These are phyloP conservation scores for Aspergillus persii DNA, from an alignment of 2,329 filamentous ascomycete species.

Conservation along the genomic window DNA sequence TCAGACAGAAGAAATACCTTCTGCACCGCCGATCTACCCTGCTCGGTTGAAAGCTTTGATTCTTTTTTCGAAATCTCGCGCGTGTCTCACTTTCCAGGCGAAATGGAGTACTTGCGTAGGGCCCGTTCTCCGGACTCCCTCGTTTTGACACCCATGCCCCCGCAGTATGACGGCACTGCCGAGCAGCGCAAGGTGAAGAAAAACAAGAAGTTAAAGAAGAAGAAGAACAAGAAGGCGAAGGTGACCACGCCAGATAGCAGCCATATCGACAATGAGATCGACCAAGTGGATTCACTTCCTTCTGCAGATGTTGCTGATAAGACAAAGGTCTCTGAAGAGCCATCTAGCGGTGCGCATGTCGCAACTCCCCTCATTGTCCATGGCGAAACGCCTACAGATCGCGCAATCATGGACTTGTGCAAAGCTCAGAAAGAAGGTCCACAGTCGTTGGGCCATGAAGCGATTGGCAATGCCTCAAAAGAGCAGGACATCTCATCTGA, in stretches of 20 bases:
- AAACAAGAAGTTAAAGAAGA: slow-evolving; percentile 11
- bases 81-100: background rate
- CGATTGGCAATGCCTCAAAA: background rate
- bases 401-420: background rate
- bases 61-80: slow-evolving; percentile 13
- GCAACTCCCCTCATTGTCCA: background rate
- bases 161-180: slow-evolving; percentile 10
- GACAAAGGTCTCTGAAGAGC: background rate
- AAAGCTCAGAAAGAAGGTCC: background rate
- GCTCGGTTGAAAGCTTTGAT: slow-evolving; percentile 6
- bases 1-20: slow-evolving; percentile 14
- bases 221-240: background rate
- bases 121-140: background rate
- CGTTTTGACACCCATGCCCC: background rate
- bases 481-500: background rate
- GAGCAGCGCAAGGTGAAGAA: slow-evolving; percentile 9
- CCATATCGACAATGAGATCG: background rate
- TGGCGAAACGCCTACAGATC: background rate
- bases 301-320: background rate
- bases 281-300: background rate
- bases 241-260: background rate
- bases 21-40: slow-evolving; percentile 17
- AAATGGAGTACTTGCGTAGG: background rate
- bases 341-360: background rate
- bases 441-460: background rate